Evolutionary conservation across 257 asterid genomes (phyloP), one percentile per base, ranked within the genome.

Genomic region (Fraxinus excelsior): DNA sequence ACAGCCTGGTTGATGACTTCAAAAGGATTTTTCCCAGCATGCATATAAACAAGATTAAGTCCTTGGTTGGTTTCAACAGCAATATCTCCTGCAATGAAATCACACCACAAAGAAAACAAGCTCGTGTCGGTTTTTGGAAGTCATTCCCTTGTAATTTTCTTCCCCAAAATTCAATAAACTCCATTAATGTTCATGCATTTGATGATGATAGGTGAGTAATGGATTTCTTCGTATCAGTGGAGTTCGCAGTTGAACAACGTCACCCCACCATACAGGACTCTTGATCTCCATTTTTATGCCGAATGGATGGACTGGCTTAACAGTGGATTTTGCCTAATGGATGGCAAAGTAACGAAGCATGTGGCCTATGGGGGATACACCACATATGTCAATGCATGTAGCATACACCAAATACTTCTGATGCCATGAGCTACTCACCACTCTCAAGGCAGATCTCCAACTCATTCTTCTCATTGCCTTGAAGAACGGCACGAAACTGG

Each of bases 371-470:
- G 66, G 23, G 38, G 34, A 60, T 73, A 72, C 46, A 65, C 26
- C 64, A 21, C 7, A 7, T 34, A 34, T 4, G 10, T 19, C 31
- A 37, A 75, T 83, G 86, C 82, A 80, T 64, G 60, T 70, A 38
- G 49, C 71, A 60, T 76, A 78, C 69, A 28, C 75, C 82, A 81
- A 73, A 38, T 67, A 79, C 77, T 77, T 76, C 70, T 70, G 79
- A 38, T 72, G 77, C 74, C 81, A 76, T 78, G 71, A 76, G 82
- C 79, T 79, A 87, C 96, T 84, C 80, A 93, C 97, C 99, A 81
- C 99, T 95, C 89, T 95, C 99, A 65, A 95, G 94, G 93, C 96
- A 95, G 76, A 95, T 90, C 86, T 95, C 99, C 65, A 95, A 74
- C 87, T 95, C 94, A 70, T 89, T 90, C 85, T 86, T 91, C 67